Evolutionary conservation across 345 rosid genomes (phyloP), one percentile per base, ranked within the genome.

Genomic region (Camelina neglecta): DNA sequence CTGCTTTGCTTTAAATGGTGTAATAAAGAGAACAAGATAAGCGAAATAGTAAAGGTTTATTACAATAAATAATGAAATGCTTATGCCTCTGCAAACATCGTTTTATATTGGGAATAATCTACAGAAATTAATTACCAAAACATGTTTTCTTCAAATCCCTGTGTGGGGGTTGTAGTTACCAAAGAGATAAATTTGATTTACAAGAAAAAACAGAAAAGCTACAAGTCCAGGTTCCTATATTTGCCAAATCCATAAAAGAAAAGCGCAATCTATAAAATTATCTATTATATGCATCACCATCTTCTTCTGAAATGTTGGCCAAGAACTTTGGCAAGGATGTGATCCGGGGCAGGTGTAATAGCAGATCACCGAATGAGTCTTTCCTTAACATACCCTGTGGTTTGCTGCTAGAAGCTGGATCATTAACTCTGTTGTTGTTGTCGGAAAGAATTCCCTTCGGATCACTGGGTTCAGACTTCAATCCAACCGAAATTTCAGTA

Each of bases 301-400:
- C 93, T 24, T 95, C 93, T 81, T 90, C 97, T 3, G 97, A 88
- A 50, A 96, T 96, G 86, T 93, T 84, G 58, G 91, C 87, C 83
- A 96, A 79, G 92, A 94, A 90, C 79, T 94, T 90, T 3, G 98
- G 97, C 35, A 92, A 89, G 71, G 98, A 94, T 13, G 97, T 79
- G 26, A 94, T 92, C 75, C 96, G 80, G 57, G 98, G 98, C 8
- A 92, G 97, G 73, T 92, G 93, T 65, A 90, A 87, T 71, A 95
- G 86, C 80, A 92, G 79, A 29, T 92, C 98, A 49, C 93, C 80
- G 53, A 86, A 89, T 1, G 98, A 94, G 74, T 94, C 98, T 83
- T 84, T 94, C 82, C 98, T 87, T 3, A 89, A 86, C 96, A 96
- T 96, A 67, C 94, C 95, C 12, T 81, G 66, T 10, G 81, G 73